Evolutionary conservation across 2,329 filamentous ascomycete species (phyloP), one percentile per base, ranked within the genome.

Genomic region (Magnaporthiopsis rhizophila): DNA sequence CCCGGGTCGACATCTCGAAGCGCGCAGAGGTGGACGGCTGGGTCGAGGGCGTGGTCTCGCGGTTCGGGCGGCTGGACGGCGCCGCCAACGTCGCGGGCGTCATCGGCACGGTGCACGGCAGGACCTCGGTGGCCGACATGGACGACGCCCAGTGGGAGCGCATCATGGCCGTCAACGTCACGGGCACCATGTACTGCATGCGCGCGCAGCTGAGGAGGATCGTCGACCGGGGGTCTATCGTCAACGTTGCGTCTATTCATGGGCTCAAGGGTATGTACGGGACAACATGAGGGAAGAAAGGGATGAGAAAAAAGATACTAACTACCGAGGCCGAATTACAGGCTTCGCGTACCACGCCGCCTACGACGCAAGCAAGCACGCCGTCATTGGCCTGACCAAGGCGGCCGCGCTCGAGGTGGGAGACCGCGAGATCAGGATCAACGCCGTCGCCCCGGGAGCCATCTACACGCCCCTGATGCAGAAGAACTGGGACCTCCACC

Each of bases 21-120:
- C 75, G 76, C 61, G 69, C 72, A 6, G 74, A 83, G 34, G 83
- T 85, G 12, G 80, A 86, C 36, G 69, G 69, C 26, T 85, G 83
- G 83, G 78, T 84, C 60, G 72, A 74, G 8, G 72, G 71, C 61
- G 77, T 79, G 13, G 71, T 85, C n/a, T 68, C 74, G n/a, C 75
- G 75, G 38, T 82, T 82, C 63, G 83, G 83, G 5, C 78, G 78
- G 62, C 76, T 86, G 11, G 80, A 85, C 68, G 80, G 82, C 5
- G 81, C 83, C 26, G 83, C 80, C 13, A 86, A 87, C 64, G 76
- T 83, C 11, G 84, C 84, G 5, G 81, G 82, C 58, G 69, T 78
- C 58, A 80, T 81, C 67, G 80, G 79, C 59, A 76, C 75, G 67
- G 72, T 77, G 60, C 78, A 81, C 65, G 75, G 75, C 15, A 66